A percentile compares a stretch with the other conserved stretches of the same genome.
These are phyloP conservation scores for Apiospora kogelbergensis DNA, from an alignment of 2,329 filamentous ascomycete genomes.

Conservation along the genomic window DNA sequence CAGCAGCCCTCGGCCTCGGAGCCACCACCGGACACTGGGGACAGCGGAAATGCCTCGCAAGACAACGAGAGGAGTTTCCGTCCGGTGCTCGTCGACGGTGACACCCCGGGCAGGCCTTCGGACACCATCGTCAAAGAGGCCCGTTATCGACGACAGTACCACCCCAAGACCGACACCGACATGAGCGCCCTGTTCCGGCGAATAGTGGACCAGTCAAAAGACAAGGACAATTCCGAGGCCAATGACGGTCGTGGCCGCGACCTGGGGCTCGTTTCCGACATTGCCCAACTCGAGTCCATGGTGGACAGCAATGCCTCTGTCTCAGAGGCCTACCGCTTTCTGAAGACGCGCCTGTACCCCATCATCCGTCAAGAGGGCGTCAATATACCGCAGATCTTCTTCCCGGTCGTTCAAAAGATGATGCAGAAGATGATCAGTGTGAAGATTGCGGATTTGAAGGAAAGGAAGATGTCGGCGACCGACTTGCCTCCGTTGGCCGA, in stretches of 20 bases:
- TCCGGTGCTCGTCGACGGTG: neutral
- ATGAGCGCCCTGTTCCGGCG: slow-evolving; percentile 28
- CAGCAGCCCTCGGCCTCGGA: neutral
- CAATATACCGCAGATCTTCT: slow-evolving; percentile 32
- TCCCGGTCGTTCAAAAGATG: slow-evolving; percentile 26
- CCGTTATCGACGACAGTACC: neutral
- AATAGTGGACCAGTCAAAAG: slow-evolving; percentile 20
- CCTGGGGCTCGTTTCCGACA: slow-evolving; percentile 24
- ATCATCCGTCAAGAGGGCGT: slow-evolving; percentile 22
- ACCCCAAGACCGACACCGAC: neutral
- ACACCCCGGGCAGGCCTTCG: neutral
- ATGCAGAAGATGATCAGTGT: slow-evolving; percentile 30
- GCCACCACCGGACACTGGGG: neutral
- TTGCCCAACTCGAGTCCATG: slow-evolving; percentile 29
- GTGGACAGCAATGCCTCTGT: slow-evolving; percentile 28
- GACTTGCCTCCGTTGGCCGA: slow-evolving; percentile 37
- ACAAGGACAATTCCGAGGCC: neutral
- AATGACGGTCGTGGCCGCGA: slow-evolving; percentile 5
- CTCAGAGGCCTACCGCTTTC: slow-evolving; percentile 23
- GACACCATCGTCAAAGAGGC: neutral
- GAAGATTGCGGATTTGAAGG: slow-evolving; percentile 32
- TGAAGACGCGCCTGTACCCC: slow-evolving; percentile 31
- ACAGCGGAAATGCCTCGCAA: neutral
- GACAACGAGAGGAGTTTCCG: neutral
- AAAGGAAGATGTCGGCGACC: slow-evolving; percentile 27